Evolutionary conservation across 176 grass and related monocot species (phyloP).

Genomic region (Rhynchospora breviuscula): DNA sequence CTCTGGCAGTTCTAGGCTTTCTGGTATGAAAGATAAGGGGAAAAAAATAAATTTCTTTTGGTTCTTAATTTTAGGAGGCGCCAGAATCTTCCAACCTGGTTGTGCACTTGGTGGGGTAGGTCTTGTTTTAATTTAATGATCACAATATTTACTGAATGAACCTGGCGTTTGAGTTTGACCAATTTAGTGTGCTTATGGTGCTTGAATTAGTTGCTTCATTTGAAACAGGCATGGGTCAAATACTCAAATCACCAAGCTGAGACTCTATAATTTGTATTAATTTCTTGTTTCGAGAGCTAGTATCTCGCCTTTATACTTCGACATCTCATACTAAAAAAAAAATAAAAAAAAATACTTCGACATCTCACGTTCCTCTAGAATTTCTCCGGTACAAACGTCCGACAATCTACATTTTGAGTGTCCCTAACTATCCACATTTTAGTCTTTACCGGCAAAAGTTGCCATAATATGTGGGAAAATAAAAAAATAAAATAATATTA

Average conservation of each 20-base stretch:
- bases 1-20: constrained; percentile 6
- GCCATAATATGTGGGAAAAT: too few species aligned
- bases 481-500: too few species aligned
- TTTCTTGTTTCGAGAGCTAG: background rate
- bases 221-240: background rate
- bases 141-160: background rate
- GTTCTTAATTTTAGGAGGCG: background rate
- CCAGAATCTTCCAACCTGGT: constrained; percentile 21
- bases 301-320: background rate
- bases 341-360: too few species aligned
- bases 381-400: background rate
- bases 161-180: background rate
- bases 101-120: background rate
- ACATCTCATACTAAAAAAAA: too few species aligned
- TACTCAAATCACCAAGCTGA: background rate
- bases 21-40: background rate
- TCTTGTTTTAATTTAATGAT: background rate
- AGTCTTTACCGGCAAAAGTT: too few species aligned
- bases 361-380: background rate
- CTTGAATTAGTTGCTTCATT: background rate
- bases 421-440: too few species aligned
- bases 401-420: background rate
- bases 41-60: background rate
- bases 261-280: background rate
- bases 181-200: background rate